phyloP scores from a whole-genome alignment of 2,329 filamentous ascomycete species.

The Cercospora canescens region DNA sequence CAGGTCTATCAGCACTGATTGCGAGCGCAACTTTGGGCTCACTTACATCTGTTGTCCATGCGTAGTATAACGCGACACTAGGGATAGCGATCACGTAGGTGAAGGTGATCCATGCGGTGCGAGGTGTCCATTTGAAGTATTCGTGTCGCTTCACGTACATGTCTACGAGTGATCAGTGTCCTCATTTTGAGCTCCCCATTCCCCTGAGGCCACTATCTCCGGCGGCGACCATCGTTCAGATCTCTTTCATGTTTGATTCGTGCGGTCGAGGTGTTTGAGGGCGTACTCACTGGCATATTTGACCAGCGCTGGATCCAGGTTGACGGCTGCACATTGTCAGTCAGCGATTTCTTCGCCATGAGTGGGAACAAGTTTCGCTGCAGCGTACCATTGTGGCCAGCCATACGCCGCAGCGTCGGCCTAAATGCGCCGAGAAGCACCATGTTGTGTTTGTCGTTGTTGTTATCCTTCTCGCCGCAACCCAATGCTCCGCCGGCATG shows the following conservation, averaged over 20 bases:
- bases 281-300: conserved; percentile 54
- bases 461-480: neutral
- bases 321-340: conserved; percentile 41
- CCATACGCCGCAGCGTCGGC: conserved; percentile 32
- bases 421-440: conserved; percentile 11
- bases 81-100: conserved; percentile 76
- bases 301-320: conserved; percentile 57
- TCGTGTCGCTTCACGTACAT: conserved; percentile 84
- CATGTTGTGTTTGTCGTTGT: conserved; percentile 10
- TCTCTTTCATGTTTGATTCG: too few relatives aligned
- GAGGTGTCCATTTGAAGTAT: conserved; percentile 91
- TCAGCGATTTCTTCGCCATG: conserved; percentile 19
- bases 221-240: neutral
- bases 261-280: conserved; percentile 15
- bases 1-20: conserved; percentile 13
- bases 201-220: neutral
- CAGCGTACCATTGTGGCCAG: conserved; percentile 39
- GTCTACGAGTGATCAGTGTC: conserved; percentile 53
- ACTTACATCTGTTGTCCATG: conserved; percentile 84
- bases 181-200: neutral
- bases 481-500: neutral
- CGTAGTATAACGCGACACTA: conserved; percentile 66
- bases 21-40: neutral
- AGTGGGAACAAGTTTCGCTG: neutral
- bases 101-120: conserved; percentile 78